These are phyloP conservation scores for Pseudognaphalium luteoalbum DNA, from an alignment of 129 eudicot species.

Conservation along the genomic window DNA sequence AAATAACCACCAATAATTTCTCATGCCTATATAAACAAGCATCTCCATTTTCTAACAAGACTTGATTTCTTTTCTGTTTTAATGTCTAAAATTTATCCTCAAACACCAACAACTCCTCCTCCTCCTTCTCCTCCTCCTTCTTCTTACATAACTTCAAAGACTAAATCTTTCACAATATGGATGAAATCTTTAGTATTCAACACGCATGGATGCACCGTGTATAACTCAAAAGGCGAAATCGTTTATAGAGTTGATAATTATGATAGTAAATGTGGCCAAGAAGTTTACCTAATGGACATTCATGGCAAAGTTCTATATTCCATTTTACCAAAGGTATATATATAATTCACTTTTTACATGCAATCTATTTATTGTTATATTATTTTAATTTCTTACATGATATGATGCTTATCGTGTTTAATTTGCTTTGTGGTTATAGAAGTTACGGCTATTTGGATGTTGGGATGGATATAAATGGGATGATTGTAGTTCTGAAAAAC, in stretches of 20 bases:
- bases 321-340: constrained; percentile 57
- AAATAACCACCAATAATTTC: constrained; percentile 5
- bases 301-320: constrained; percentile 56
- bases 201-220: constrained; percentile 69
- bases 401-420: background rate
- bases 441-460: constrained; percentile 34
- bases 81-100: constrained; percentile 64
- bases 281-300: constrained; percentile 61
- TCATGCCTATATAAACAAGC: constrained; percentile 17
- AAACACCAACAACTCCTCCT: too few species aligned
- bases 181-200: constrained; percentile 71
- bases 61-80: constrained; percentile 24
- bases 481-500: constrained; percentile 29
- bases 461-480: constrained; percentile 66
- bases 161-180: constrained; percentile 63
- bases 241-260: constrained; percentile 69
- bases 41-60: constrained; percentile 25
- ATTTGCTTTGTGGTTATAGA: constrained; percentile 43
- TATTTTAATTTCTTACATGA: too few species aligned
- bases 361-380: too few species aligned
- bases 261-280: constrained; percentile 42
- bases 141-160: constrained; percentile 36
- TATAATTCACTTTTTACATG: background rate
- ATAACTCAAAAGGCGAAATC: constrained; percentile 51
- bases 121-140: constrained; percentile 14